Evolutionary conservation across 2,329 filamentous ascomycete species (phyloP).

Genomic region (Pochonia chlamydosporia): DNA sequence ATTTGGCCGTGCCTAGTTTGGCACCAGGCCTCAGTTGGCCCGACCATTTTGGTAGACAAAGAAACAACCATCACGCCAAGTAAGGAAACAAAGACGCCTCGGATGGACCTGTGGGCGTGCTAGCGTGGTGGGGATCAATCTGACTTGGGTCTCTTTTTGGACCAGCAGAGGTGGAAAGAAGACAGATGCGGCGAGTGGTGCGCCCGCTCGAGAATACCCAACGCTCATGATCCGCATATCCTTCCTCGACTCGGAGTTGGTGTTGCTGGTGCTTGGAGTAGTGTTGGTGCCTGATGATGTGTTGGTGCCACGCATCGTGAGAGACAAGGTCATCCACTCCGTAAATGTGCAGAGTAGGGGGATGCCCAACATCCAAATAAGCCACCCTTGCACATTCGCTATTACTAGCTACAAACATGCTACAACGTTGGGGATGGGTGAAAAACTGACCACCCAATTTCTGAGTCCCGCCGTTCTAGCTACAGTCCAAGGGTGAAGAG

Average conservation of each 20-base stretch:
- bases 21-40: background rate
- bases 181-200: background rate
- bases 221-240: background rate
- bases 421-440: background rate
- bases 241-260: background rate
- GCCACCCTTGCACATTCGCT: background rate
- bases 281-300: slow-evolving; percentile 6
- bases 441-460: background rate
- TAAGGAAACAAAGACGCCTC: background rate
- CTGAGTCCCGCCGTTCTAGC: background rate
- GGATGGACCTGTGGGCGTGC: background rate
- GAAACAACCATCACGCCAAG: background rate
- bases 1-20: background rate
- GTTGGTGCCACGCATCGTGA: slow-evolving; percentile 3
- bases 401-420: background rate
- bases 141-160: background rate
- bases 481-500: too few relatives aligned
- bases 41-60: background rate
- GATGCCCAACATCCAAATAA: background rate
- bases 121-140: slow-evolving; percentile 1
- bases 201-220: background rate
- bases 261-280: background rate
- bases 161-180: background rate
- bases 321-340: background rate
- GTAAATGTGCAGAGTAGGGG: background rate